phyloP scores from a whole-genome alignment of 805 yeast genomes.

The Sugiyamaella marilandica region DNA sequence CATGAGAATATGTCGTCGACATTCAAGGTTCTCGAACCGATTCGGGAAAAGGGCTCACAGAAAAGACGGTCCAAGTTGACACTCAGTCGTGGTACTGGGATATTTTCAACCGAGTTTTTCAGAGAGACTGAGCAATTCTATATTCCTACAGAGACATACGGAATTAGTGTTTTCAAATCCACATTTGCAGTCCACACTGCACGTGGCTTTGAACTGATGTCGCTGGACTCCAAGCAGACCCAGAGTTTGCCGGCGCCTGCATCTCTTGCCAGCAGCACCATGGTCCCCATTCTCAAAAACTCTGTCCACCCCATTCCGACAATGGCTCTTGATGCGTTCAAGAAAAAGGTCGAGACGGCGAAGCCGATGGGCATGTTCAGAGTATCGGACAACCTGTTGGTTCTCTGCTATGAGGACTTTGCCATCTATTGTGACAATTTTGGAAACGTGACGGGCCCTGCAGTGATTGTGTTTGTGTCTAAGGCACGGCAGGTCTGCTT shows the following conservation, averaged over 20 bases:
- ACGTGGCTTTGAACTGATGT: slow-evolving; percentile 62
- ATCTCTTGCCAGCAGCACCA: slow-evolving; percentile 12
- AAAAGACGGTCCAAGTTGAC: slow-evolving; percentile 23
- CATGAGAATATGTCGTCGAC: slow-evolving; percentile 45
- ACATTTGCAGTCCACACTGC: slow-evolving; percentile 63
- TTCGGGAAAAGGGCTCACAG: slow-evolving; percentile 34
- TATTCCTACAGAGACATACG: slow-evolving; percentile 52
- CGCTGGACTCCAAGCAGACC: slow-evolving; percentile 53
- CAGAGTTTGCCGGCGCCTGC: slow-evolving; percentile 50
- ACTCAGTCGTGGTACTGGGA: slow-evolving; percentile 19
- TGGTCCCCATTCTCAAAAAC: slow-evolving; percentile 20
- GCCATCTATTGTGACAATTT: slow-evolving; percentile 60
- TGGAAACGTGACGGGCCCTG: slow-evolving; percentile 36
- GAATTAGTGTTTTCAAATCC: slow-evolving; percentile 58
- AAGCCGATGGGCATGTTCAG: slow-evolving; percentile 62
- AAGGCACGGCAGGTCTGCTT: slow-evolving; percentile 35
- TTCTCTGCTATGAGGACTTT: slow-evolving; percentile 65
- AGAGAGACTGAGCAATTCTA: slow-evolving; percentile 45
- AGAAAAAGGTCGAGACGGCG: slow-evolving; percentile 31
- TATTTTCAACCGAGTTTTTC: slow-evolving; percentile 38
- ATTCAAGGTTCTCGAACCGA: slow-evolving; percentile 60
- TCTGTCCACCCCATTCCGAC: slow-evolving; percentile 39
- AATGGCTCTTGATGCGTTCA: slow-evolving; percentile 20
- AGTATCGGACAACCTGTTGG: slow-evolving; percentile 47
- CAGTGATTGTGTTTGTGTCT: slow-evolving; percentile 40